A percentile compares a stretch with the other conserved stretches of the same genome.
phyloP scores from a whole-genome alignment of 2,329 filamentous ascomycete species.

The Chaetomiaceae sp. region DNA sequence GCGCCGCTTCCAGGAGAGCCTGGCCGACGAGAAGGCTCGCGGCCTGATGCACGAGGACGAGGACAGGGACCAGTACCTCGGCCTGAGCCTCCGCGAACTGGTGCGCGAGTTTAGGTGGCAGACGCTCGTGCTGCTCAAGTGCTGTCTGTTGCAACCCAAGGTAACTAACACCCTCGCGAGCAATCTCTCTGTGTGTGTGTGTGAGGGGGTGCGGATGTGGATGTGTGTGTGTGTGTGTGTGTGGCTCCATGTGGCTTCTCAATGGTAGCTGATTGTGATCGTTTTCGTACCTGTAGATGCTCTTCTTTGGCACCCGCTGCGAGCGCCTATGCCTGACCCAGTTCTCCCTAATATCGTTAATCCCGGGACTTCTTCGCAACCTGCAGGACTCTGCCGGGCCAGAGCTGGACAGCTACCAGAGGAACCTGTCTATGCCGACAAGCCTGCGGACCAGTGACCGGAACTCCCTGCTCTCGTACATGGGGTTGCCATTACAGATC shows the following conservation, averaged over 20 bases:
- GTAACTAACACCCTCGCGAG: constrained; percentile 41
- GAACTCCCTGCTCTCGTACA: constrained; percentile 82
- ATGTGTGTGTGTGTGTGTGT: too few species aligned
- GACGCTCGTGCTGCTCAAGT: constrained; percentile 90
- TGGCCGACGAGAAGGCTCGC: constrained; percentile 62
- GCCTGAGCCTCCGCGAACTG: constrained; percentile 82
- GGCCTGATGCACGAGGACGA: constrained; percentile 59
- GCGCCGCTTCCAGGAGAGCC: constrained; percentile 82
- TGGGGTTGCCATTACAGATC: constrained; percentile 90
- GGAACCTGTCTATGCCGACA: constrained; percentile 69
- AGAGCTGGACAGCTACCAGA: constrained; percentile 79
- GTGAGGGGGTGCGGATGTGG: too few species aligned
- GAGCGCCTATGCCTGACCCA: constrained; percentile 97
- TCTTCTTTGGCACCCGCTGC: constrained; percentile 96
- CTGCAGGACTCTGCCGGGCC: constrained; percentile 95
- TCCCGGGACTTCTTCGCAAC: constrained; percentile 84
- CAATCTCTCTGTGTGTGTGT: neutral
- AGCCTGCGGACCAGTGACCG: constrained; percentile 89
- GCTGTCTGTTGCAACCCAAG: constrained; percentile 89
- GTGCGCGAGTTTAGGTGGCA: constrained; percentile 94
- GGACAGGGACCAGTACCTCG: constrained; percentile 81
- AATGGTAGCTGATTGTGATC: neutral
- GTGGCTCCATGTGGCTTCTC: too few species aligned
- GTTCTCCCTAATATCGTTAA: constrained; percentile 91
- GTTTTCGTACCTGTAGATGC: constrained; percentile 59